Evolutionary conservation across 129 eudicot genomes (phyloP).

Genomic region (Centrapalus pauciflorus): DNA sequence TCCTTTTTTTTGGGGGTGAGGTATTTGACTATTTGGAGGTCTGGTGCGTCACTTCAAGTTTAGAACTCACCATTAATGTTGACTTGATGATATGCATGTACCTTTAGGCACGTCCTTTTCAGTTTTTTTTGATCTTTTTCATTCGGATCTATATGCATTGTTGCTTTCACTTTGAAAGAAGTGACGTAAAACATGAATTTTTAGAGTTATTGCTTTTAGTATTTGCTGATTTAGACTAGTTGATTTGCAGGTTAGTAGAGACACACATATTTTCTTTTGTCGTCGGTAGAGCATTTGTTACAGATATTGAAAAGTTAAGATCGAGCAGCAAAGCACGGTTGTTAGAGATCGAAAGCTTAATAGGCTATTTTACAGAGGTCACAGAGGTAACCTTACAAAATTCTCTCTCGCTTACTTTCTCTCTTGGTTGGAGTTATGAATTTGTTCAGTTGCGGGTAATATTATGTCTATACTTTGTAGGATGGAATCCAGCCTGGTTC

Average conservation of each 20-base stretch:
- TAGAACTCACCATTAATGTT: too few relatives aligned
- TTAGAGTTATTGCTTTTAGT: background rate
- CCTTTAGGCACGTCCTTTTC: too few relatives aligned
- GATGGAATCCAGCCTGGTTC: slow-evolving; percentile 88
- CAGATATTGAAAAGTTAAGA: slow-evolving; percentile 88
- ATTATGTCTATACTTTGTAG: slow-evolving; percentile 39
- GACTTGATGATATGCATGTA: too few relatives aligned
- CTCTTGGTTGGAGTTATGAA: background rate
- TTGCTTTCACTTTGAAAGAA: too few relatives aligned
- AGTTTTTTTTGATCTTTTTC: too few relatives aligned
- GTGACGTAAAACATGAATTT: too few relatives aligned
- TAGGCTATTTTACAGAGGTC: slow-evolving; percentile 69
- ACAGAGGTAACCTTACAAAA: slow-evolving; percentile 51
- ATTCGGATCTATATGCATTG: too few relatives aligned
- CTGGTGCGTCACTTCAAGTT: too few relatives aligned
- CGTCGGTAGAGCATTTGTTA: slow-evolving; percentile 98
- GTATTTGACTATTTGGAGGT: too few relatives aligned
- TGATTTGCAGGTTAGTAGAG: slow-evolving; percentile 89
- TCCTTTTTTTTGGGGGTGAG: too few relatives aligned
- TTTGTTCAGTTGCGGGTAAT: slow-evolving; percentile 7
- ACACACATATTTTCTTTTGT: slow-evolving; percentile 97
- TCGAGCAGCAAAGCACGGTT: slow-evolving; percentile 79
- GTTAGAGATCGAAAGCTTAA: slow-evolving; percentile 60
- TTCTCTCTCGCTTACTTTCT: background rate
- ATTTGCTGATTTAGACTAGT: background rate